Evolutionary conservation across 2,329 filamentous ascomycete genomes (phyloP).

Genomic region (Arachnopeziza araneosa): DNA sequence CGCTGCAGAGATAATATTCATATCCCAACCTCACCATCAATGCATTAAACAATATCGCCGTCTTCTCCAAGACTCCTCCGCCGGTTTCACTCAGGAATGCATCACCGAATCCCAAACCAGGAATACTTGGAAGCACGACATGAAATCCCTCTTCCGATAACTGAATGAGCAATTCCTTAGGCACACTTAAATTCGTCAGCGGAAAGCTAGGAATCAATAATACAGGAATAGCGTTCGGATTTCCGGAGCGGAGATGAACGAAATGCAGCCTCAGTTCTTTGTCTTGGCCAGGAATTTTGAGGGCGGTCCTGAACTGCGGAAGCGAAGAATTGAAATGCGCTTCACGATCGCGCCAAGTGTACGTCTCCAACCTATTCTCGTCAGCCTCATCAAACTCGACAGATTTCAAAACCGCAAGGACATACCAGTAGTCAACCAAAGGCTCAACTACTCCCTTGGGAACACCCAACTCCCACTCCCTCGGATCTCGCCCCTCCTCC

Average conservation of each 20-base stretch:
- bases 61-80: constrained; percentile 39
- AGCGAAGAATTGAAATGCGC: constrained; percentile 49
- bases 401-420: constrained; percentile 3
- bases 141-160: constrained; percentile 48
- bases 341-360: constrained; percentile 59
- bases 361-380: constrained; percentile 53
- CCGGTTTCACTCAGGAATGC: constrained; percentile 36
- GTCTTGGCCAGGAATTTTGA: background rate
- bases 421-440: constrained; percentile 59
- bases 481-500: constrained; percentile 35
- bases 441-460: constrained; percentile 58
- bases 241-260: constrained; percentile 52
- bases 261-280: constrained; percentile 53
- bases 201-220: constrained; percentile 63
- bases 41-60: constrained; percentile 49
- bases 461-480: constrained; percentile 45
- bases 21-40: constrained; percentile 60
- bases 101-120: constrained; percentile 64
- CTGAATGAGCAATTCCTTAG: background rate
- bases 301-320: constrained; percentile 56
- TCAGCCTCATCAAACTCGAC: background rate
- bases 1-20: constrained; percentile 50
- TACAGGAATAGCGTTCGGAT: constrained; percentile 52
- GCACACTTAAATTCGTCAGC: constrained; percentile 48
- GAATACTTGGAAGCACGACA: constrained; percentile 60